A percentile compares a stretch with the other conserved stretches of the same genome.
phyloP scores from a whole-genome alignment of 2,329 filamentous ascomycete genomes.

The Hypoxylon sp. region DNA sequence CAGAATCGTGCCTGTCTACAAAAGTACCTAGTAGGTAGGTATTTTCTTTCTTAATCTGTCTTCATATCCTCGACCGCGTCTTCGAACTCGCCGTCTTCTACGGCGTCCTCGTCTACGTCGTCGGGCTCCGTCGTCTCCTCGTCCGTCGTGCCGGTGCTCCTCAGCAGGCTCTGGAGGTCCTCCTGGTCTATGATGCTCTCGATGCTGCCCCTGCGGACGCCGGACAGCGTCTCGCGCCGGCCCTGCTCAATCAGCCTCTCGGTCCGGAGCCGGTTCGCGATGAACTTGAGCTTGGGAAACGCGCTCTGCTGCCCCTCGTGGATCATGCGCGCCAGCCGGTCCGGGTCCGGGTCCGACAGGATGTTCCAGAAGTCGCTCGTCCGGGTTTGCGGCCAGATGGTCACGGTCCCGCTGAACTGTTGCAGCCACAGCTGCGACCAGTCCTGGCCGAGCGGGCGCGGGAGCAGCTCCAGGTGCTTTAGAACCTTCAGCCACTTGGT shows the following conservation, averaged over 20 bases:
- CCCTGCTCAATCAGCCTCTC: constrained; percentile 74
- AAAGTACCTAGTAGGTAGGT: too few relatives aligned
- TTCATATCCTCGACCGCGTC: constrained; percentile 30
- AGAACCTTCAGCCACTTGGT: constrained; percentile 98
- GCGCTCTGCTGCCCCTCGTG: constrained; percentile 87
- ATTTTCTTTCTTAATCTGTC: constrained; percentile 20
- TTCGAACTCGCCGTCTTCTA: constrained; percentile 37
- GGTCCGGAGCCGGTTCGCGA: constrained; percentile 84
- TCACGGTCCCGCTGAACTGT: constrained; percentile 91
- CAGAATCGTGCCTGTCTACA: too few relatives aligned
- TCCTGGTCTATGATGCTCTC: constrained; percentile 69
- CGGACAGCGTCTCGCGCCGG: constrained; percentile 60
- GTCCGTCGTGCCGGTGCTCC: constrained; percentile 37
- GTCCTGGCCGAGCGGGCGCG: constrained; percentile 89
- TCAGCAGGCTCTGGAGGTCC: constrained; percentile 61
- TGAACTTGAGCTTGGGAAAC: constrained; percentile 91
- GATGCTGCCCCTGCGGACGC: constrained; percentile 59
- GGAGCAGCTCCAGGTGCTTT: constrained; percentile 88
- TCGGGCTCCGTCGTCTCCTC: constrained; percentile 42
- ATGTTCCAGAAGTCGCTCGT: constrained; percentile 86
- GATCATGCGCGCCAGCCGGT: constrained; percentile 85
- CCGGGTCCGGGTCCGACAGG: constrained; percentile 79
- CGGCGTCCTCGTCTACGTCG: constrained; percentile 25
- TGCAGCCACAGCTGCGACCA: constrained; percentile 98
- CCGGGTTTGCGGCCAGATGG: constrained; percentile 89